Evolutionary conservation across 1,284 basidiomycete species (phyloP).

Genomic region (Laetiporus sulphureus): DNA sequence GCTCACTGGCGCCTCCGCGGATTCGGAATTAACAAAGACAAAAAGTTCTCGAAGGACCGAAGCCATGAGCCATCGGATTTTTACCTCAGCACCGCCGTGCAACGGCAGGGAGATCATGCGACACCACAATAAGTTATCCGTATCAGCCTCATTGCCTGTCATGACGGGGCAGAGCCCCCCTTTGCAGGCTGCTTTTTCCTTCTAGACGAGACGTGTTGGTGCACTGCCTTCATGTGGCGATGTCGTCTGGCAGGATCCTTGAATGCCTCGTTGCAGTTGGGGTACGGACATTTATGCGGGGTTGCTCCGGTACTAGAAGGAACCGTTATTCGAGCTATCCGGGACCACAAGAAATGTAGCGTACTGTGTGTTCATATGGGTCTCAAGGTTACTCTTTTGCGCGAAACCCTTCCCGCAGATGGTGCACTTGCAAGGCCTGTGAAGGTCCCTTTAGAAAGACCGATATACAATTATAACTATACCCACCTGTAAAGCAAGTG

Average conservation of each 20-base stretch:
- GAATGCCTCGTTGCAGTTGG: constrained; percentile 42
- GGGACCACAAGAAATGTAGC: constrained; percentile 16
- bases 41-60: too few species aligned
- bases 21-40: too few species aligned
- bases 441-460: constrained; percentile 7
- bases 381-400: constrained; percentile 53
- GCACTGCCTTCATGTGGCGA: constrained; percentile 48
- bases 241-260: constrained; percentile 59
- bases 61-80: too few species aligned
- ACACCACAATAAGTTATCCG: too few species aligned
- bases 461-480: constrained; percentile 2
- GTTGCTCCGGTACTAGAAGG: constrained; percentile 44
- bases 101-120: too few species aligned
- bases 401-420: constrained; percentile 51
- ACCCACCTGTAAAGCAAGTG: constrained; percentile 56
- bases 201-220: constrained; percentile 43
- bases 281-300: constrained; percentile 47
- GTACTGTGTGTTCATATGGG: constrained; percentile 57
- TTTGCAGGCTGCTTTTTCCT: constrained; percentile 20
- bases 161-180: too few species aligned
- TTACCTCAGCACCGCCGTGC: too few species aligned
- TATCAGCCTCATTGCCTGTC: too few species aligned
- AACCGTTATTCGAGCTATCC: constrained; percentile 6
- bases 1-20: too few species aligned
- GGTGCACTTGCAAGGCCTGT: constrained; percentile 47